Conservation (phyloP, 768 basidiomycete genomes). For the Plicaturopsis crispa region DNA sequence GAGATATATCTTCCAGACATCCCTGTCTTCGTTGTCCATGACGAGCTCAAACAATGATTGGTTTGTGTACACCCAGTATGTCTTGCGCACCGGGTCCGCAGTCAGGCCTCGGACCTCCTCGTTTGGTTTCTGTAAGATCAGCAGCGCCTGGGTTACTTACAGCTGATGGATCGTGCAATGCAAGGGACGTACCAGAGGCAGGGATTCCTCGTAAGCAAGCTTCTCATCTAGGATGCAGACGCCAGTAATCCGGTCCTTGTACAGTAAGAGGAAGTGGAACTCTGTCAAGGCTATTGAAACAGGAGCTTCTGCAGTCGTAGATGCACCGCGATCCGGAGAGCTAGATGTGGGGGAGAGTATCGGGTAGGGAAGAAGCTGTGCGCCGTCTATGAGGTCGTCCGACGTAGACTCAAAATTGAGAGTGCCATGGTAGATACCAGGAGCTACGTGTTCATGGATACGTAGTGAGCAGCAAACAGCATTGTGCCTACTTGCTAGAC, state of each 20-base stretch:
- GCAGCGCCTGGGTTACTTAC: not conserved
- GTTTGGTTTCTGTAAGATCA: slow-evolving; percentile 53
- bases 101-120: slow-evolving; percentile 71
- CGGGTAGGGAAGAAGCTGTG: slow-evolving; percentile 78
- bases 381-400: slow-evolving; percentile 71
- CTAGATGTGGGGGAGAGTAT: slow-evolving; percentile 22
- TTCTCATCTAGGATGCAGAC: slow-evolving; percentile 77
- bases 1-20: slow-evolving; percentile 91
- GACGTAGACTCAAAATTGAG: slow-evolving; percentile 62
- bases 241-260: slow-evolving; percentile 68
- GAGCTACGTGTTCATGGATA: slow-evolving; percentile 45
- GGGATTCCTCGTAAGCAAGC: slow-evolving; percentile 72
- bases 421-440: slow-evolving; percentile 82
- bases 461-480: not conserved
- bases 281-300: slow-evolving; percentile 79
- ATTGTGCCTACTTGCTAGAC: too few species aligned
- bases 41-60: slow-evolving; percentile 84
- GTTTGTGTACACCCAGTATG: slow-evolving; percentile 92
- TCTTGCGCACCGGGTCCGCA: slow-evolving; percentile 80
- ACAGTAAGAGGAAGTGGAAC: slow-evolving; percentile 87
- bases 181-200: slow-evolving; percentile 60
- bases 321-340: slow-evolving; percentile 18
- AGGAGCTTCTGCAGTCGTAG: slow-evolving; percentile 38
- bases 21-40: slow-evolving; percentile 81
- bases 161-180: not conserved